Percentiles rank a stretch among this genome's conserved stretches.
Evolutionary conservation across 164 flowering plant genomes (phyloP).

Genomic region (Tinospora cordifolia): DNA sequence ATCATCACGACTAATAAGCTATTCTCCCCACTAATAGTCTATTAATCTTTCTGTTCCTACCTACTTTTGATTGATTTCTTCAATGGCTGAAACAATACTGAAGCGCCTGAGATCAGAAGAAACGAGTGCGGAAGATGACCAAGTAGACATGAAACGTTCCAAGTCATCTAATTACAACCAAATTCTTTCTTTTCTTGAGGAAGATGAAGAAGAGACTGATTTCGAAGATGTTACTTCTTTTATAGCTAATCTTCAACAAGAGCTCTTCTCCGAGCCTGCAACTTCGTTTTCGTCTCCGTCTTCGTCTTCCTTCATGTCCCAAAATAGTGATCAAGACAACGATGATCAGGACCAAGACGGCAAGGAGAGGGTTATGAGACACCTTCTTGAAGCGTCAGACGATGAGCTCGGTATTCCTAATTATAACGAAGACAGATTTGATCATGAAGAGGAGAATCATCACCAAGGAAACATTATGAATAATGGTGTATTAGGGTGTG

Average conservation of each 20-base stretch:
- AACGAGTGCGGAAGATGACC: conserved; percentile 9
- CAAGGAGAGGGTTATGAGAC: conserved; percentile 42
- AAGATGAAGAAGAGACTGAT: conserved; percentile 36
- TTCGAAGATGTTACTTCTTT: conserved; percentile 34
- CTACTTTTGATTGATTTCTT: neutral
- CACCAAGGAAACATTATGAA: neutral
- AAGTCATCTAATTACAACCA: conserved; percentile 28
- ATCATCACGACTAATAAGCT: conserved; percentile 5
- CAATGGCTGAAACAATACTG: conserved; percentile 30
- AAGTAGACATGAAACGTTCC: conserved; percentile 25
- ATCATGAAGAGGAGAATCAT: conserved; percentile 1
- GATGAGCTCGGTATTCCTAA: conserved; percentile 76
- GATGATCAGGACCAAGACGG: neutral
- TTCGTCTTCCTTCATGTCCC: neutral
- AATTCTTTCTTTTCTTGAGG: conserved; percentile 37
- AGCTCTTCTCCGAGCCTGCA: conserved; percentile 24
- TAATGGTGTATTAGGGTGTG: neutral
- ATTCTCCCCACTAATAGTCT: conserved; percentile 17
- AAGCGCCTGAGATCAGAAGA: conserved; percentile 37
- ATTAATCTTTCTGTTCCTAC: neutral
- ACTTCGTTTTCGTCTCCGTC: neutral
- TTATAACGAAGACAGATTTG: conserved; percentile 3
- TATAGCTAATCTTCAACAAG: conserved; percentile 37
- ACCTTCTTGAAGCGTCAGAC: conserved; percentile 70
- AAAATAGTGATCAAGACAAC: neutral